Percentiles rank a stretch among this genome's conserved stretches.
These are phyloP conservation scores for Pholiota microspora DNA, from an alignment of 768 basidiomycete species.

Conservation along the genomic window DNA sequence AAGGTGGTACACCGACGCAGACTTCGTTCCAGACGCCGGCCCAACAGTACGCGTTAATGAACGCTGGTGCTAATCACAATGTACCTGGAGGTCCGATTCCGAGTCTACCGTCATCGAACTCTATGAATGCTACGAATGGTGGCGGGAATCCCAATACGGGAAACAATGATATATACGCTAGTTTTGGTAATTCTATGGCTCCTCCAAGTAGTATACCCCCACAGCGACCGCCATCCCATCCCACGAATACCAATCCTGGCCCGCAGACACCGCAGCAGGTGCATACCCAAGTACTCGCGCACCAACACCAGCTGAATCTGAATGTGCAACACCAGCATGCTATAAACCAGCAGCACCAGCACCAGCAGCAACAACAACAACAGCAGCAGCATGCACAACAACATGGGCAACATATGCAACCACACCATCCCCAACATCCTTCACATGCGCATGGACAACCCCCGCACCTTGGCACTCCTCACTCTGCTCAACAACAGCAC, in stretches of 20 bases:
- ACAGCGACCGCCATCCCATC: conserved; percentile 41
- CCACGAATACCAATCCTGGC: conserved; percentile 20
- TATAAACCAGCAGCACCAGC: background rate
- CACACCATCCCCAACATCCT: conserved; percentile 5
- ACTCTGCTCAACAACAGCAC: conserved; percentile 23
- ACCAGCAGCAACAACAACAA: background rate
- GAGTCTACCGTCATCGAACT: background rate
- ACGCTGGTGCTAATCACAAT: conserved; percentile 9
- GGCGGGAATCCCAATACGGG: background rate
- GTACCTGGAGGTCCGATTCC: background rate
- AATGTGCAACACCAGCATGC: conserved; percentile 26
- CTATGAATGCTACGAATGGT: background rate
- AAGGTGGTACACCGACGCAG: conserved; percentile 39
- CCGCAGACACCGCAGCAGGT: conserved; percentile 1
- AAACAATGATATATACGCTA: background rate
- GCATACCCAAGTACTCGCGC: conserved; percentile 20
- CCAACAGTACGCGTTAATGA: conserved; percentile 62
- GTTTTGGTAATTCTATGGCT: conserved; percentile 37
- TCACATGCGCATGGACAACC: background rate
- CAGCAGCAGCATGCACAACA: background rate
- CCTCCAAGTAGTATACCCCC: conserved; percentile 32
- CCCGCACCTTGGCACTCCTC: conserved; percentile 6
- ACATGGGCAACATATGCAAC: conserved; percentile 7
- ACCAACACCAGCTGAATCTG: conserved; percentile 17
- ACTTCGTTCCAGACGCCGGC: conserved; percentile 57